Evolutionary conservation across 345 rosid species (phyloP), one percentile per base, ranked within the genome.

Genomic region (Toxicodendron radicans): DNA sequence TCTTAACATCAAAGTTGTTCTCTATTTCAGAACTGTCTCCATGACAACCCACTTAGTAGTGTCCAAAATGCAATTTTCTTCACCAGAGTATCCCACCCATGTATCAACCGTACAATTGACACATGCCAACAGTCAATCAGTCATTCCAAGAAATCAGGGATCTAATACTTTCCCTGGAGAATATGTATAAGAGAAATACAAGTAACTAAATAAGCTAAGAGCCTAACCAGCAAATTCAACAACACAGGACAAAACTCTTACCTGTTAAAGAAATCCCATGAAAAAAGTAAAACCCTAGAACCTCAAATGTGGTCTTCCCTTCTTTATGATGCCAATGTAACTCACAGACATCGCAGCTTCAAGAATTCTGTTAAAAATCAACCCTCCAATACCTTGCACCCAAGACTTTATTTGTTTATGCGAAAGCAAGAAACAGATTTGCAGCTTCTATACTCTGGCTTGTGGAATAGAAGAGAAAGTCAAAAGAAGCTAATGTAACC

Each of bases 231-330:
- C 35, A 66, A 30, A 59, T 33, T 23, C 45, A 71, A 58, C 23
- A 14, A 45, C 30, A 30, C 35, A 33, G 38, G 49, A 13, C n/a
- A 32, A 66, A 48, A 35, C 38, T 53, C 54, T 68, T 20, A 54
- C 52, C 70, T 68, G 70, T 4, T 33, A 51, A 70, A 68, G 5
- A 20, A 45, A 54, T 14, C 61, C 57, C 53, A 72, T 4, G 12
- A 13, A 14, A 41, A 54, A 68, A 33, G 32, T 3, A 24, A 20
- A 70, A 75, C 78, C 23, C 72, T 43, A 78, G 79, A 68, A 84
- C 88, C 88, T 83, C 57, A 23, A 67, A 64, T 81, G 77, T 58
- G 63, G 79, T 71, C 76, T 70, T 78, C 89, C 71, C 21, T 64
- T 68, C 68, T 68, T 68, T 54, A 69, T 13, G 48, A 79, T 66